A percentile compares a stretch with the other conserved stretches of the same genome.
Evolutionary conservation across 2,329 filamentous ascomycete species (phyloP).

Genomic region (Paecilomyces sp.): DNA sequence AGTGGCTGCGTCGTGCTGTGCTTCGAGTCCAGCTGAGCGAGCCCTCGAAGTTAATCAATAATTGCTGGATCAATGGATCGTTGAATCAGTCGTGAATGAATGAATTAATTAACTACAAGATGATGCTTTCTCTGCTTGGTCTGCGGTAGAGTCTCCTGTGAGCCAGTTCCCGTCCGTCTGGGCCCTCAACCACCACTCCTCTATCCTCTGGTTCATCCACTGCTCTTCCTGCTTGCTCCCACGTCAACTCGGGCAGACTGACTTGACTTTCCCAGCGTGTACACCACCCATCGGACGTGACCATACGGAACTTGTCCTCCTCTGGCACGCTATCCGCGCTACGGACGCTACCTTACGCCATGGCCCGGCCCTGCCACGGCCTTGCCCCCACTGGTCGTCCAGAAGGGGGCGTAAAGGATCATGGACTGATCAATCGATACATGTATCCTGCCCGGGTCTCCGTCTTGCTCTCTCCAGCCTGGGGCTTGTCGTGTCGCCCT

Average conservation of each 20-base stretch:
- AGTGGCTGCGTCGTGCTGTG: neutral
- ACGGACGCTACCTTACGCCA: neutral
- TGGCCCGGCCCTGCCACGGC: neutral
- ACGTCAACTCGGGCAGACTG: neutral
- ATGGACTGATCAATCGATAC: neutral
- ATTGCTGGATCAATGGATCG: too few relatives aligned
- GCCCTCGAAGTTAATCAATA: neutral
- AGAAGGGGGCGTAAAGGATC: neutral
- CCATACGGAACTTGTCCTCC: neutral
- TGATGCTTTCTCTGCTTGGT: too few relatives aligned
- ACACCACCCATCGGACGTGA: neutral
- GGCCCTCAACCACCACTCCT: too few relatives aligned
- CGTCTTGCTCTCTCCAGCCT: neutral
- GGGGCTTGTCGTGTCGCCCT: neutral
- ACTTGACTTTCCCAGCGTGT: neutral
- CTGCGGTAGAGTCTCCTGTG: too few relatives aligned
- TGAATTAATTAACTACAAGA: too few relatives aligned
- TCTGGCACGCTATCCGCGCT: conserved; percentile 1
- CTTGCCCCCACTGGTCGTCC: neutral
- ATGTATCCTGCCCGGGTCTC: neutral
- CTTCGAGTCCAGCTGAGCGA: neutral
- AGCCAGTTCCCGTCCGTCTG: too few relatives aligned
- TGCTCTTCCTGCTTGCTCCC: neutral
- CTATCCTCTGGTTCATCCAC: too few relatives aligned
- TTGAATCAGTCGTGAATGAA: too few relatives aligned